Evolutionary conservation across 371 early-diverging fungal genomes (phyloP).

Genomic region (Synchytrium microbalum): DNA sequence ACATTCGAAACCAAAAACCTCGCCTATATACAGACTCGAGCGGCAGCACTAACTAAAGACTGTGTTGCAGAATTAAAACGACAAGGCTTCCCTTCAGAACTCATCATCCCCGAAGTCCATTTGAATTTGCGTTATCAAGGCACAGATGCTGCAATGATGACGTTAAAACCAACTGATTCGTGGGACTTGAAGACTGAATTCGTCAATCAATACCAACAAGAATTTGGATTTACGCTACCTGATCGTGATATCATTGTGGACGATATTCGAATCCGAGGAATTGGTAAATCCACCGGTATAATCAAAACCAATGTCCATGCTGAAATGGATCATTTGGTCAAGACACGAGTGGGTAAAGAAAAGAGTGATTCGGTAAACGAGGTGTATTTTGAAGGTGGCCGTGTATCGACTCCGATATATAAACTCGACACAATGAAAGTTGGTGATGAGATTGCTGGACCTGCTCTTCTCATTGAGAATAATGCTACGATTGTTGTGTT

Average conservation of each 20-base stretch:
- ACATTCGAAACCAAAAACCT: conserved; percentile 26
- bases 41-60: conserved; percentile 35
- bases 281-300: conserved; percentile 42
- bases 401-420: conserved; percentile 64
- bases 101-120: conserved; percentile 58
- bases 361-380: conserved; percentile 15
- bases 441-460: conserved; percentile 70
- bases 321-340: conserved; percentile 21
- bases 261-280: conserved; percentile 85
- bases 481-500: conserved; percentile 84
- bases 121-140: conserved; percentile 89
- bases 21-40: conserved; percentile 40
- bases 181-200: conserved; percentile 40
- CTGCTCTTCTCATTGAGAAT: conserved; percentile 80
- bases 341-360: conserved; percentile 18
- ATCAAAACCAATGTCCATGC: conserved; percentile 17
- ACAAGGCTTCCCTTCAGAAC: conserved; percentile 58
- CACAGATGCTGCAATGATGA: conserved; percentile 92
- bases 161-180: conserved; percentile 52
- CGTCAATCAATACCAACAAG: conserved; percentile 62
- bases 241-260: conserved; percentile 80
- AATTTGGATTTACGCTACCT: conserved; percentile 85
- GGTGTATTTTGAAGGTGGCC: conserved; percentile 78
- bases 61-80: conserved; percentile 37
- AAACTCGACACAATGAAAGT: conserved; percentile 49